phyloP scores from a whole-genome alignment of 441 rosid genomes.

The Gossypium trilobum region DNA sequence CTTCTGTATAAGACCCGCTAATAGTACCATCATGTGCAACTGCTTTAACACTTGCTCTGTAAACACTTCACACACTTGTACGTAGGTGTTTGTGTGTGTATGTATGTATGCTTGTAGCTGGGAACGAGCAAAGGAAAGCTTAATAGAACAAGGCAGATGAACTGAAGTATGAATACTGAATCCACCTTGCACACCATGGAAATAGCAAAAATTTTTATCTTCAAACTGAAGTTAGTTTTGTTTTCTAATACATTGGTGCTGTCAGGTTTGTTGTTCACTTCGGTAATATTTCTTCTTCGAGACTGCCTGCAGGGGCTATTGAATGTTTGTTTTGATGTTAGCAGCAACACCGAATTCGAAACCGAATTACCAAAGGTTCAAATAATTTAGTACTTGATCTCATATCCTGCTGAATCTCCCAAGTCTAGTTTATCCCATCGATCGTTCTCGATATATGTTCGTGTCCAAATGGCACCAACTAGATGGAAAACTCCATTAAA shows the following conservation, averaged over 20 bases:
- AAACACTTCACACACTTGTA: background rate
- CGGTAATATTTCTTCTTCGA: background rate
- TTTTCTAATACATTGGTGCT: background rate
- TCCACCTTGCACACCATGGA: background rate
- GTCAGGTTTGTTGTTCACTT: background rate
- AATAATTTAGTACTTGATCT: background rate
- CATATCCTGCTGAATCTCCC: background rate
- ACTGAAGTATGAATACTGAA: background rate
- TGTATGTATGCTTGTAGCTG: background rate
- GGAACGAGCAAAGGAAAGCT: background rate
- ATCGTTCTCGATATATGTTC: background rate
- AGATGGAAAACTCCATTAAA: slow-evolving; percentile 8
- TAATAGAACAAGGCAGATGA: background rate
- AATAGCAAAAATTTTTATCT: background rate
- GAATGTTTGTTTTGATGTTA: background rate
- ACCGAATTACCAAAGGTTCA: background rate
- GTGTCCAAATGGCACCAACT: background rate
- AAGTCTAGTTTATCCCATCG: background rate
- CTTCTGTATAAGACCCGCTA: background rate
- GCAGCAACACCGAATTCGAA: background rate
- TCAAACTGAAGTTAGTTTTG: background rate
- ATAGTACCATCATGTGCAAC: background rate
- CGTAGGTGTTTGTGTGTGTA: too few relatives aligned
- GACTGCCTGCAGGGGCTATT: background rate
- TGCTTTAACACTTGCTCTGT: background rate